These are phyloP conservation scores for Solanum hybrid DNA, from an alignment of 305 asterid genomes.

Conservation along the genomic window DNA sequence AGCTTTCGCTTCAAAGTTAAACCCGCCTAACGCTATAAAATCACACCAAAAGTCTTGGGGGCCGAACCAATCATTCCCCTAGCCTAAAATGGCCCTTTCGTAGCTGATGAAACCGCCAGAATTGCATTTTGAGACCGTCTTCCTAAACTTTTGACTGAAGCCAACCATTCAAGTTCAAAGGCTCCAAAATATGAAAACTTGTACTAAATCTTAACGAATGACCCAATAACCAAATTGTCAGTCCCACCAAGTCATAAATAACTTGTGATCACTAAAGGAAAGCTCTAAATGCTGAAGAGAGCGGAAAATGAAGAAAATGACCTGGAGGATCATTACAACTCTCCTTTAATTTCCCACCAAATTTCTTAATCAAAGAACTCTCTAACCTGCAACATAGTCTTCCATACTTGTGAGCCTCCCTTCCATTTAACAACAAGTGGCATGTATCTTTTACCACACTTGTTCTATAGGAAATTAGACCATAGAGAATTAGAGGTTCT, in stretches of 20 bases:
- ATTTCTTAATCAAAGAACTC: too few species aligned
- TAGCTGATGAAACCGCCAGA: background rate
- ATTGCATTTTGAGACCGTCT: background rate
- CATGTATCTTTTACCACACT: background rate
- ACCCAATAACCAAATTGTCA: background rate
- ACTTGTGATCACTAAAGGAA: background rate
- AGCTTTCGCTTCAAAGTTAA: background rate
- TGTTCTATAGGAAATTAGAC: background rate
- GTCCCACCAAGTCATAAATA: background rate
- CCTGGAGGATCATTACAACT: background rate
- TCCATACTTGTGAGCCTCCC: background rate
- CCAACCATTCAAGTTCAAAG: background rate
- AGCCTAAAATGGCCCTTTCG: background rate
- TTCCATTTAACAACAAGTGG: background rate
- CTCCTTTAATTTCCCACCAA: background rate
- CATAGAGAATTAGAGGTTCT: background rate
- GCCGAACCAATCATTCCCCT: background rate
- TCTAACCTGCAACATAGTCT: background rate
- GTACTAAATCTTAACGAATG: background rate
- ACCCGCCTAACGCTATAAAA: background rate
- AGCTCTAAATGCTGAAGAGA: background rate
- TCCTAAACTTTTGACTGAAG: background rate
- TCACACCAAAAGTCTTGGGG: too few species aligned
- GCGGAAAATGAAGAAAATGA: background rate
- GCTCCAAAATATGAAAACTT: background rate